Conservation (phyloP, 768 basidiomycete genomes). For the Hericium alpestre region DNA sequence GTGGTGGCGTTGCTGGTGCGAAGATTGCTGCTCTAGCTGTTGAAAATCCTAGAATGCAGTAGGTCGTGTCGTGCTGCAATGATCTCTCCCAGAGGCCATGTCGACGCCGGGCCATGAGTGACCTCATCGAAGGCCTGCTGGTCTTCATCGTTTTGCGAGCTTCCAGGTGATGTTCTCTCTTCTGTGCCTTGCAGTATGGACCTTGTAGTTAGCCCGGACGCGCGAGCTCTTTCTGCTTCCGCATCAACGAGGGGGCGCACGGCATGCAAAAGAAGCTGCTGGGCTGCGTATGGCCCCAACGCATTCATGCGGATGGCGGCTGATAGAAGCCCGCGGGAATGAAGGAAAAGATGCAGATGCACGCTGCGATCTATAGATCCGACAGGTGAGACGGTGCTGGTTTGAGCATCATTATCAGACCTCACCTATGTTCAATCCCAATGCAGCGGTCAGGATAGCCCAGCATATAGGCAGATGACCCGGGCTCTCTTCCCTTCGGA, state of each 20-base stretch:
- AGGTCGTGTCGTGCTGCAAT: slow-evolving; percentile 82
- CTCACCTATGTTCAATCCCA: slow-evolving; percentile 64
- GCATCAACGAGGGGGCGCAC: slow-evolving; percentile 56
- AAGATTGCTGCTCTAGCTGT: slow-evolving; percentile 31
- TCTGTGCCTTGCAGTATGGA: background rate
- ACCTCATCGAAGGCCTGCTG: slow-evolving; percentile 19
- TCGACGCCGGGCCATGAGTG: slow-evolving; percentile 50
- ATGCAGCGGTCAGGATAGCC: slow-evolving; percentile 72
- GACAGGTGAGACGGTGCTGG: background rate
- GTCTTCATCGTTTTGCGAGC: slow-evolving; percentile 16
- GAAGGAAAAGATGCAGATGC: slow-evolving; percentile 87
- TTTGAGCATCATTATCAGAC: background rate
- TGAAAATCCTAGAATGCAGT: slow-evolving; percentile 94
- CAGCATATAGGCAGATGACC: slow-evolving; percentile 91
- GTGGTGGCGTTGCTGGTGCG: too few species aligned
- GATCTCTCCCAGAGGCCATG: slow-evolving; percentile 93
- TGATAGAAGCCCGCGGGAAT: slow-evolving; percentile 81
- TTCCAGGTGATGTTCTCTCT: slow-evolving; percentile 6
- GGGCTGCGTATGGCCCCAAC: slow-evolving; percentile 86
- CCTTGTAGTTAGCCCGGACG: background rate
- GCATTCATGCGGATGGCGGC: slow-evolving; percentile 87
- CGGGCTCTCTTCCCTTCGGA: slow-evolving; percentile 51
- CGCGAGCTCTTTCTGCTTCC: slow-evolving; percentile 24
- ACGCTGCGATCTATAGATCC: slow-evolving; percentile 56
- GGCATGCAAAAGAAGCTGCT: slow-evolving; percentile 73